Evolutionary conservation across 208 protist genomes (phyloP).

Genomic region (Crithidia acanthocephali): DNA sequence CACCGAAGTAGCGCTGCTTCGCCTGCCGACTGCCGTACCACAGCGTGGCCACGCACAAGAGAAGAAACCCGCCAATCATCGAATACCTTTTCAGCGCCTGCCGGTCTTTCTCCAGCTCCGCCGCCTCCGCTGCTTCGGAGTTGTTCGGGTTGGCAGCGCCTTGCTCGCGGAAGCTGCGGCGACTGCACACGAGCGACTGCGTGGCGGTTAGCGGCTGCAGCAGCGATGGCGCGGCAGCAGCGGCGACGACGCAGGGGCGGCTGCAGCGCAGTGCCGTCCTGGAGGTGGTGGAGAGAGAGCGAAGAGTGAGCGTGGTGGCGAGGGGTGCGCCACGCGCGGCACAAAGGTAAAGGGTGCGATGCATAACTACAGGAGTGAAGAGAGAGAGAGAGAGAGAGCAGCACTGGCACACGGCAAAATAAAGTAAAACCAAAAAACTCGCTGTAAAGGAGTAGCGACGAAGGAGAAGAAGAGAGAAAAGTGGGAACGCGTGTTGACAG

Average conservation of each 20-base stretch:
- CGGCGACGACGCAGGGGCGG: not conserved
- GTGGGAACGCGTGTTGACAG: too few relatives aligned
- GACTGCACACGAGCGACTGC: constrained; percentile 13
- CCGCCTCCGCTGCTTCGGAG: constrained; percentile 38
- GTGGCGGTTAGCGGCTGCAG: not conserved
- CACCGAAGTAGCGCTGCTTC: constrained; percentile 83
- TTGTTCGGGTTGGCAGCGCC: constrained; percentile 37
- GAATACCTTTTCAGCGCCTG: constrained; percentile 64
- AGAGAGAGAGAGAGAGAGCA: not conserved
- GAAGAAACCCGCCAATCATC: constrained; percentile 45
- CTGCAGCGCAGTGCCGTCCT: constrained; percentile 1
- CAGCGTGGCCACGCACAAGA: constrained; percentile 63
- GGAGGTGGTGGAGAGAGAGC: not conserved
- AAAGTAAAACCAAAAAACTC: too few relatives aligned
- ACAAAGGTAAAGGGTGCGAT: constrained; percentile 3
- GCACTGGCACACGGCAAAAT: too few relatives aligned
- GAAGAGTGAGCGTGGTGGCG: not conserved
- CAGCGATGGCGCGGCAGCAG: too few relatives aligned
- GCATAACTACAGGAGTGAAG: not conserved
- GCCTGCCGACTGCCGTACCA: constrained; percentile 76
- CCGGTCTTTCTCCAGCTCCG: constrained; percentile 69
- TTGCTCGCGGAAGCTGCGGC: constrained; percentile 45
- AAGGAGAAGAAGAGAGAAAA: too few relatives aligned
- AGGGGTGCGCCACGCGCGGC: not conserved
- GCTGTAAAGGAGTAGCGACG: too few relatives aligned